A percentile compares a stretch with the other conserved stretches of the same genome.
phyloP scores from a whole-genome alignment of 805 yeast genomes.

The Debaryomyces castellii region DNA sequence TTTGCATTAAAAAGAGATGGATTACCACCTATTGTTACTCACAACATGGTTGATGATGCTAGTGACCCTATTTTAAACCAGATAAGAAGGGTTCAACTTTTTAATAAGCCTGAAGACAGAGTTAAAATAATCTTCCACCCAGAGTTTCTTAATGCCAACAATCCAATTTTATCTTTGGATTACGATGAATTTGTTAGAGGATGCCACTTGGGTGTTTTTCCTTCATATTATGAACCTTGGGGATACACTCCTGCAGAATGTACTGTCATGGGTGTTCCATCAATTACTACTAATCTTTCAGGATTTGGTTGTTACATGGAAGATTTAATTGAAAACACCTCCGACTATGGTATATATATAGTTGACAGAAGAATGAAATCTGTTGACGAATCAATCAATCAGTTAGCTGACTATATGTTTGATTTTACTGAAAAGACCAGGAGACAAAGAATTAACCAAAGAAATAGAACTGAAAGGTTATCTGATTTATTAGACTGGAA shows the following conservation, averaged over 20 bases:
- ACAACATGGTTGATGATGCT: constrained; percentile 91
- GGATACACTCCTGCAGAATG: constrained; percentile 99
- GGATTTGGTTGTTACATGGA: constrained; percentile 99
- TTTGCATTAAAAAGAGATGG: constrained; percentile 87
- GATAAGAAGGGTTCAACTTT: constrained; percentile 85
- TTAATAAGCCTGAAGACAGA: constrained; percentile 85
- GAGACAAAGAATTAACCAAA: constrained; percentile 95
- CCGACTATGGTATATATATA: constrained; percentile 95
- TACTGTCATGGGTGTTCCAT: constrained; percentile 99
- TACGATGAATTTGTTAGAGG: constrained; percentile 98
- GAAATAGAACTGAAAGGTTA: constrained; percentile 93
- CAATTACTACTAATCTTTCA: constrained; percentile 91
- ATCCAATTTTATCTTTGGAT: constrained; percentile 89
- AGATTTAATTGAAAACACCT: constrained; percentile 88
- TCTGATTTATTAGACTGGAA: constrained; percentile 95
- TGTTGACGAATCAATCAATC: constrained; percentile 91
- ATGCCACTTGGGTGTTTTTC: constrained; percentile 97
- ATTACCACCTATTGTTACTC: constrained; percentile 94
- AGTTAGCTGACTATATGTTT: constrained; percentile 84
- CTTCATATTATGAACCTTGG: constrained; percentile 99
- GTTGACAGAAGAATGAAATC: constrained; percentile 92
- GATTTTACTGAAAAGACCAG: constrained; percentile 86
- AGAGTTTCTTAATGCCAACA: constrained; percentile 90
- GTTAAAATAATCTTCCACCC: constrained; percentile 98
- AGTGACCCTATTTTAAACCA: constrained; percentile 89